phyloP scores from a whole-genome alignment of 1,284 basidiomycete species.

The Tylopilus orsonianus region DNA sequence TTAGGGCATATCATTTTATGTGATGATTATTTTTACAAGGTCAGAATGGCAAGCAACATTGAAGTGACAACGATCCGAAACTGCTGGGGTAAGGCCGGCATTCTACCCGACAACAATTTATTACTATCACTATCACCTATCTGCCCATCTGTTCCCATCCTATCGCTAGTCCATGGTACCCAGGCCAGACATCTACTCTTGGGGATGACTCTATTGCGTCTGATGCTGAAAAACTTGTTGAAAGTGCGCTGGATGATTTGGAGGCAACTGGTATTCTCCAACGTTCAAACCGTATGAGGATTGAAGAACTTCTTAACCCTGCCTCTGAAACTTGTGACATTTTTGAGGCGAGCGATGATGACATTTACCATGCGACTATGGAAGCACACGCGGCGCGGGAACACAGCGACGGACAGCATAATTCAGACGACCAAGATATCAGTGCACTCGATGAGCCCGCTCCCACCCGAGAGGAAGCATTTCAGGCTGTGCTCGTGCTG shows the following conservation, averaged over 20 bases:
- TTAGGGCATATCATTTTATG: too few species aligned
- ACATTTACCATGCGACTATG: background rate
- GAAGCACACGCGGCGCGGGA: background rate
- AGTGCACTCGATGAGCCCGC: too few species aligned
- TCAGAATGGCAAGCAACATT: too few species aligned
- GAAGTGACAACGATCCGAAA: constrained; percentile 6
- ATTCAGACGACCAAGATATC: too few species aligned
- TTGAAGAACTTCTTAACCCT: constrained; percentile 3
- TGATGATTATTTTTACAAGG: too few species aligned
- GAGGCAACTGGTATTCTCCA: constrained; percentile 3
- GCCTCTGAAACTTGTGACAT: background rate
- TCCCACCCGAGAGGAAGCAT: background rate
- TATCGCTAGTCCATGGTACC: background rate
- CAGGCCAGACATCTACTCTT: background rate
- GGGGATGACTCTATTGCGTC: background rate
- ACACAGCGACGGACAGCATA: too few species aligned
- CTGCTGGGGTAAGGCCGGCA: constrained; percentile 12
- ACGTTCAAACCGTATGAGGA: constrained; percentile 1
- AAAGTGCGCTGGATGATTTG: background rate
- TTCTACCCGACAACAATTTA: constrained; percentile 1
- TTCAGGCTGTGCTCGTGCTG: background rate
- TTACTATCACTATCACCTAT: background rate
- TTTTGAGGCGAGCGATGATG: background rate
- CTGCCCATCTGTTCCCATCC: too few species aligned
- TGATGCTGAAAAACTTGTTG: background rate